A percentile compares a stretch with the other conserved stretches of the same genome.
phyloP scores from a whole-genome alignment of 306 rosid species.

The Vachellia pachyceras region DNA sequence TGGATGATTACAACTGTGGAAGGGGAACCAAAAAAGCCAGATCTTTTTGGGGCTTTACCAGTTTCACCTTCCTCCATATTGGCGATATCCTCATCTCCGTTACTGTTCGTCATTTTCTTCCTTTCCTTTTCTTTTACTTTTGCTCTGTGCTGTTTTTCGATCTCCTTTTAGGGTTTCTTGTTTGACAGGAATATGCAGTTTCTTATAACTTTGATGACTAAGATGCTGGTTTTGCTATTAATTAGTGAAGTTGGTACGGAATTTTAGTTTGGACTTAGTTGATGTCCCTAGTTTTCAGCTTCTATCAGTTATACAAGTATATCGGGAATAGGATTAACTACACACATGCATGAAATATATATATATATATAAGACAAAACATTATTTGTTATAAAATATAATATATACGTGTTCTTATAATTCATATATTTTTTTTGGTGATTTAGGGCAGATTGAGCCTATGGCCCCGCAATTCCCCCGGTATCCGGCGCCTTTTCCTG shows the following conservation, averaged over 20 bases:
- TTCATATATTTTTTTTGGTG: no score
- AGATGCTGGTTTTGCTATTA: neutral
- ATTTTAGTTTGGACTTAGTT: neutral
- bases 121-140: neutral
- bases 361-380: no score
- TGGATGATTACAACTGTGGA: constrained; percentile 43
- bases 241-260: neutral
- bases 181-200: neutral
- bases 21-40: constrained; percentile 33
- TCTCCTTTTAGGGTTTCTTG: neutral
- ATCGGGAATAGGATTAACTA: neutral
- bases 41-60: neutral
- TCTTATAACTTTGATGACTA: neutral
- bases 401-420: no score
- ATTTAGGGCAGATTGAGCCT: no score
- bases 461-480: no score
- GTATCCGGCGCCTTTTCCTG: no score
- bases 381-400: no score
- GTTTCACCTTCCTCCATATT: constrained; percentile 40
- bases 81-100: neutral
- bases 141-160: no score
- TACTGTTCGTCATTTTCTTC: neutral
- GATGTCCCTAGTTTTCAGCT: neutral
- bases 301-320: no score
- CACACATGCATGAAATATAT: no score